Conservation (phyloP, 2,329 filamentous ascomycete species). For the Aspergillus tubingensis region DNA sequence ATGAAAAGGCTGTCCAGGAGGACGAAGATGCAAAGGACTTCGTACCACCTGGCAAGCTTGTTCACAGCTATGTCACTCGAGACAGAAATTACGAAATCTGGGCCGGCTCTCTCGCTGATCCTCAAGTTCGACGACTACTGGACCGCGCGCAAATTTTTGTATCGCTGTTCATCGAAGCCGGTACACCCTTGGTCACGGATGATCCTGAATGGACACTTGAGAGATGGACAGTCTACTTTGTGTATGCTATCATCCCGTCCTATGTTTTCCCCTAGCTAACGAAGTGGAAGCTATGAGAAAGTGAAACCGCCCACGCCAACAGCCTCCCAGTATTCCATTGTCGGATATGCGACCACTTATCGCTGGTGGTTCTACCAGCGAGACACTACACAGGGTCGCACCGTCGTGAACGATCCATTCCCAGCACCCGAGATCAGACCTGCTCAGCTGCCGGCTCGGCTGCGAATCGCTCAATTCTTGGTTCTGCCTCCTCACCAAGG, state of each 20-base stretch:
- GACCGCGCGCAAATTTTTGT: constrained; percentile 81
- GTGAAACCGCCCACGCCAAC: constrained; percentile 45
- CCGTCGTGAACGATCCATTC: constrained; percentile 46
- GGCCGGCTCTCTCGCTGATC: constrained; percentile 72
- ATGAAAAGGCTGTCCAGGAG: constrained; percentile 59
- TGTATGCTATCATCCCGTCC: constrained; percentile 53
- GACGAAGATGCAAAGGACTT: constrained; percentile 50
- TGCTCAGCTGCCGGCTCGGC: constrained; percentile 69
- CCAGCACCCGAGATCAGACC: constrained; percentile 51
- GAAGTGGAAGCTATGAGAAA: constrained; percentile 57
- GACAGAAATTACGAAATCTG: constrained; percentile 79
- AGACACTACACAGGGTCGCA: constrained; percentile 41
- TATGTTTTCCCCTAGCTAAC: not conserved
- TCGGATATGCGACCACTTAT: constrained; percentile 89
- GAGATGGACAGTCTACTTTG: constrained; percentile 89
- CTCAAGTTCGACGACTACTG: constrained; percentile 69
- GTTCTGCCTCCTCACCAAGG: constrained; percentile 85
- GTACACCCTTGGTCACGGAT: constrained; percentile 72
- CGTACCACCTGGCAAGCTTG: constrained; percentile 73
- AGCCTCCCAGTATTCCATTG: constrained; percentile 71
- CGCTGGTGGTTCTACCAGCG: constrained; percentile 68
- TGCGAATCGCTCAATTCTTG: constrained; percentile 89
- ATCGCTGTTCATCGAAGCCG: constrained; percentile 89
- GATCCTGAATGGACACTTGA: constrained; percentile 71
- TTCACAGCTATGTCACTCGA: constrained; percentile 63